Conservation (phyloP, 2,329 filamentous ascomycete genomes). For the Phoma sp. region DNA sequence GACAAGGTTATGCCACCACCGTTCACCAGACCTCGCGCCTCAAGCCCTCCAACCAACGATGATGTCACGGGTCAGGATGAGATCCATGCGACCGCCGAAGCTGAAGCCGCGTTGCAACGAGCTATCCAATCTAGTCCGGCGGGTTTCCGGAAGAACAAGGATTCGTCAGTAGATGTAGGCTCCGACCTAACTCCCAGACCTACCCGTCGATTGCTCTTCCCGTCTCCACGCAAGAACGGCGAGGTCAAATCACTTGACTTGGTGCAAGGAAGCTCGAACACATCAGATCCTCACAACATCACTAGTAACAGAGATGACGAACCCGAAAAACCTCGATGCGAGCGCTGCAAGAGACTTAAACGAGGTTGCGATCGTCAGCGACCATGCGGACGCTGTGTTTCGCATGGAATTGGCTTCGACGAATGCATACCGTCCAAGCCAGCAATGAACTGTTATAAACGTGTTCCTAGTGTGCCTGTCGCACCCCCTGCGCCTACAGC, state of each 20-base stretch:
- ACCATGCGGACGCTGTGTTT: constrained; percentile 33
- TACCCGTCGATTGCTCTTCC: constrained; percentile 77
- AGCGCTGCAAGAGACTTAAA: constrained; percentile 34
- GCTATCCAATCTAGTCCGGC: constrained; percentile 69
- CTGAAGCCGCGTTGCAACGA: constrained; percentile 55
- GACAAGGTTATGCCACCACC: constrained; percentile 26
- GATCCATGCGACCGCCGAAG: constrained; percentile 23
- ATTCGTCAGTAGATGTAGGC: constrained; percentile 59
- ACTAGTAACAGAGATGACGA: constrained; percentile 12
- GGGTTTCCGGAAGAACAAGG: constrained; percentile 57
- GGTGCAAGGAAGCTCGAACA: constrained; percentile 25
- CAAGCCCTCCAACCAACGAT: not conserved
- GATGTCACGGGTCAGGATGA: not conserved
- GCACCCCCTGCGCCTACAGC: not conserved
- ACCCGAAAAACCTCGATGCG: constrained; percentile 32
- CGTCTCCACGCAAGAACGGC: constrained; percentile 74
- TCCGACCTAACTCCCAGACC: constrained; percentile 63
- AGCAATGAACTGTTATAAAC: constrained; percentile 22
- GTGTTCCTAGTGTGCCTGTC: constrained; percentile 23
- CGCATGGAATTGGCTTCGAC: constrained; percentile 29
- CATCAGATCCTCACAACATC: not conserved
- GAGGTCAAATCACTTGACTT: constrained; percentile 69
- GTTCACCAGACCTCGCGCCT: constrained; percentile 4
- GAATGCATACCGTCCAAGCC: constrained; percentile 32
- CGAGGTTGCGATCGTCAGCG: constrained; percentile 36